Evolutionary conservation across 345 rosid species (phyloP), one percentile per base, ranked within the genome.

Genomic region (Citrus cavaleriei): DNA sequence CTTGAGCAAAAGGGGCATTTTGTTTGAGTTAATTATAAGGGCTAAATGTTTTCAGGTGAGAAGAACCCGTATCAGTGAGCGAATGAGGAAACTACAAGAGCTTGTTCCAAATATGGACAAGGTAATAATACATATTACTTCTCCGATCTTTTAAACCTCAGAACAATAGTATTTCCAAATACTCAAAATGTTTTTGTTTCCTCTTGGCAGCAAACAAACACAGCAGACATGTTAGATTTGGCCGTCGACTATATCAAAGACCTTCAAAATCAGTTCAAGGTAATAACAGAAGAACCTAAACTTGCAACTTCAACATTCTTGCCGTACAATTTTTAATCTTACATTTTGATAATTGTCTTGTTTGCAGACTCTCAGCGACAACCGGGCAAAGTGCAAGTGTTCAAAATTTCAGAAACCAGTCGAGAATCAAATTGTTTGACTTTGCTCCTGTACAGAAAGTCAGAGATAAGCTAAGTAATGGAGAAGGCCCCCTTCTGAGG

Each of bases 91-190:
- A 79, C 81, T 96, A 74, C 99, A 96, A 81, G 98, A 94, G 74
- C 95, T 96, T 62, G 99, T 96, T 32, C 99, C 99, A 3, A 89
- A 93, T 81, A 96, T 96, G 99, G 98, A 96, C 84, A 96, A 94
- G 97, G 99, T 96, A 46, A 46, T 46, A 46, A 46, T 46, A 87
- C 30, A 8, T 25, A 67, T 40, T 8, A 35, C 18, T 64, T 65
- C 59, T 42, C 1, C 14, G 4, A 10, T 25, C 42, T 32, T 42
- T 21, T 40, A 10, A 64, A n/a, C 68, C 59, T 32, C 49, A 34
- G 60, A 54, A 28, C 32, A 32, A 3, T 42, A 27, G n/a, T 37
- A 54, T 40, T 51, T 30, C 40, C 21, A 38, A 14, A 13, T 70
- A 62, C 65, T 49, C 10, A 64, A 49, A 54, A 68, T 68, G 55